Base-by-base conservation (phyloP, 345 rosid species). In the Salix arbutifolia region DNA sequence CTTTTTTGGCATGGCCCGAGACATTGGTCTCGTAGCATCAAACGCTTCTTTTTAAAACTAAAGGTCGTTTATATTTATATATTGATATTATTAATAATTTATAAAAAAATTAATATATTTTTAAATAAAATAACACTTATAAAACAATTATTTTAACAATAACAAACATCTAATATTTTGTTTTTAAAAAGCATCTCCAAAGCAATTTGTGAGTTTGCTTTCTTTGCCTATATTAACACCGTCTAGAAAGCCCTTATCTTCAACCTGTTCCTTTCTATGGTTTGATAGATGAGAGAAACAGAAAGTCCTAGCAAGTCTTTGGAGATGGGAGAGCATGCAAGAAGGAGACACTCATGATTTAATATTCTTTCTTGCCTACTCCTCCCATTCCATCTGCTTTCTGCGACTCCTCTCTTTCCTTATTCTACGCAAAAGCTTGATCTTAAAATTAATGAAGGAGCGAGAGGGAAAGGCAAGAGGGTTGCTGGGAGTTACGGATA, bases 401-500 rank as follows among this genome's bases (percentile, higher is more conserved):
- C 73, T 70, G n/a, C 3, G 62, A 46, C 25, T 30, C 33, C 16
- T 70, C 73, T 70, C 62, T 46, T 28, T 28, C 73, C 69, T 30
- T 35, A 35, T 66, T 37, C 69, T 31, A 64, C 21, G 5, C 17
- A 64, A 17, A 64, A 13, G 33, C 17, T 18, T n/a, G 31, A 17
- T 16, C 19, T 35, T 14, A 17, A 48, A 48, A 48, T 48, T 16
- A 48, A 48, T 48, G 2, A 5, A 68, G 44, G 71, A 26, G 28
- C 14, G 23, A 40, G 71, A 40, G 71, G 71, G 71, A 68, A 68
- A 40, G 71, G 52, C 4, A 68, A 26, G 73, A 70, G 56, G 9
- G 69, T 40, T 72, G 66, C 56, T 72, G 83, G 81, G 61, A 64
- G 73, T 77, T n/a, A 62, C 33, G 12, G 78, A 69, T 69, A 26